These are phyloP conservation scores for Diospyros kaki DNA, from an alignment of 148 eudicot species.

Conservation along the genomic window DNA sequence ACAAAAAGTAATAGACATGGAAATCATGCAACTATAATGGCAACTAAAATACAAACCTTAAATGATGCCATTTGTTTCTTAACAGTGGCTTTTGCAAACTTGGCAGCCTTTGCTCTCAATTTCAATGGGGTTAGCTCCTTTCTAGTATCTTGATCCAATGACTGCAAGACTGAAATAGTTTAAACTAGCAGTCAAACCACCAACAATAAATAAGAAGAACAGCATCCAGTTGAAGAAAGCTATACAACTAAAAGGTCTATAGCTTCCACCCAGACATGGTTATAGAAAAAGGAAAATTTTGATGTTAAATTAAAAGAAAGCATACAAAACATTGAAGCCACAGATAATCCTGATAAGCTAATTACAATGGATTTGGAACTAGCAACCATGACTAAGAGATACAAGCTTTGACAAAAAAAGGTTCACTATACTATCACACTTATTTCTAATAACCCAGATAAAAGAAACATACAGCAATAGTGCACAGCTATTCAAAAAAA, in stretches of 20 bases:
- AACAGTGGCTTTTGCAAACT: constrained; percentile 88
- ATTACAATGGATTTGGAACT: background rate
- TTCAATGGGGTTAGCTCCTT: constrained; percentile 86
- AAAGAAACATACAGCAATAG: background rate
- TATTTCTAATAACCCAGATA: background rate
- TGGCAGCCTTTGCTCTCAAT: constrained; percentile 90
- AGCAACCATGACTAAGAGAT: constrained; percentile 1
- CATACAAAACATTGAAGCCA: no score
- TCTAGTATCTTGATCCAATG: constrained; percentile 80
- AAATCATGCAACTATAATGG: background rate
- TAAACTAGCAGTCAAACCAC: constrained; percentile 8
- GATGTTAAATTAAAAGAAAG: background rate
- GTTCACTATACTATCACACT: background rate
- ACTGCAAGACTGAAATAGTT: constrained; percentile 66
- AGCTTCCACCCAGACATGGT: background rate
- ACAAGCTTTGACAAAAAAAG: background rate
- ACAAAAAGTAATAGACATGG: background rate
- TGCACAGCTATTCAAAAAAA: background rate
- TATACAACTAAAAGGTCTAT: constrained; percentile 4
- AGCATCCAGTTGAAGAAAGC: background rate
- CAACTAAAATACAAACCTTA: constrained; percentile 41
- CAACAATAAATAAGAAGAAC: constrained; percentile 1
- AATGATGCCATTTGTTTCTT: constrained; percentile 91
- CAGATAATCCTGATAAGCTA: no score
- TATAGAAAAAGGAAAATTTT: background rate